Conservation (phyloP, 164 flowering plant genomes). For the Berberis thunbergii region DNA sequence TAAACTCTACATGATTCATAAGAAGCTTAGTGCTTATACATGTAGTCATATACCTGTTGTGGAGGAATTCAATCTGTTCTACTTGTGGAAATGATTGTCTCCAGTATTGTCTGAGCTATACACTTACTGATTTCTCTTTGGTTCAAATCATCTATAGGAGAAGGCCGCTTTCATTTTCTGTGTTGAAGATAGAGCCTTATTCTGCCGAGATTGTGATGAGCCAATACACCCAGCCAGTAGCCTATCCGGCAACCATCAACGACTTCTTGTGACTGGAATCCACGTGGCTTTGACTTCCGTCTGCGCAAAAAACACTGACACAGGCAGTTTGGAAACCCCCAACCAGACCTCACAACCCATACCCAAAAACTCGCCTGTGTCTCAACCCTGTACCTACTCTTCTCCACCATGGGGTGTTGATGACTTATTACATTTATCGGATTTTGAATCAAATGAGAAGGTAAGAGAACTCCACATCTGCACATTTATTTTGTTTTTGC, state of each 20-base stretch:
- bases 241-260: conserved; percentile 74
- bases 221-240: conserved; percentile 65
- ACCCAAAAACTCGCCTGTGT: conserved; percentile 21
- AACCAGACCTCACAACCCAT: conserved; percentile 27
- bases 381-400: conserved; percentile 25
- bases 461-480: conserved; percentile 20
- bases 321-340: conserved; percentile 43
- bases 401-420: conserved; percentile 73
- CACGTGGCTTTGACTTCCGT: conserved; percentile 53
- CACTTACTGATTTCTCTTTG: not conserved
- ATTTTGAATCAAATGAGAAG: conserved; percentile 60
- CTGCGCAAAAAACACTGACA: conserved; percentile 32
- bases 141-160: conserved; percentile 38
- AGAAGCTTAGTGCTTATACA: too few species aligned
- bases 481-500: not conserved
- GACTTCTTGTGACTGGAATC: conserved; percentile 84
- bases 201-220: conserved; percentile 85
- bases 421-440: conserved; percentile 65
- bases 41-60: too few species aligned
- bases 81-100: not conserved
- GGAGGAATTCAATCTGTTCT: not conserved
- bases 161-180: conserved; percentile 93
- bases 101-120: too few species aligned
- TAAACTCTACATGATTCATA: too few species aligned
- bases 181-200: conserved; percentile 95